Conservation (phyloP, 2,329 filamentous ascomycete species). For the Acephala macrosclerotiorum region DNA sequence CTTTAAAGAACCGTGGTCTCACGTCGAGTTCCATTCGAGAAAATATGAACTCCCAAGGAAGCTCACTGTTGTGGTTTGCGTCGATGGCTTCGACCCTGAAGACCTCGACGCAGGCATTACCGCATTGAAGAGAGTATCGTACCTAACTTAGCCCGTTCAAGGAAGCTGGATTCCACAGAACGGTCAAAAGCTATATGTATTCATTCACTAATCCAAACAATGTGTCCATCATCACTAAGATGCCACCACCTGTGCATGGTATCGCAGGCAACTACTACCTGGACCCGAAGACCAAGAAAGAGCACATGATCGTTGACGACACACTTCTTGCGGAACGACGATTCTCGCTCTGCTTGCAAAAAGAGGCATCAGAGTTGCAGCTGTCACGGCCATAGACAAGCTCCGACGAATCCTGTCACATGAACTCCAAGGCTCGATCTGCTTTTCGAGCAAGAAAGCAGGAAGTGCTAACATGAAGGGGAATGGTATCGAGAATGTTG, state of each 20-base stretch:
- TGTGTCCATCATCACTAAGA: constrained; percentile 39
- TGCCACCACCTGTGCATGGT: constrained; percentile 49
- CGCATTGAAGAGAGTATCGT: background rate
- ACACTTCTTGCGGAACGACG: constrained; percentile 50
- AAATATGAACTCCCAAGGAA: background rate
- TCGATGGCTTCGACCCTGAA: background rate
- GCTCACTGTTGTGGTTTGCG: background rate
- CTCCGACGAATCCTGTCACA: constrained; percentile 50
- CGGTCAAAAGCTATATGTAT: background rate
- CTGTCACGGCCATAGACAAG: constrained; percentile 55
- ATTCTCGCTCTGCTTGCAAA: constrained; percentile 50
- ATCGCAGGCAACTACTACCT: constrained; percentile 54
- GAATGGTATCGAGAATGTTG: constrained; percentile 47
- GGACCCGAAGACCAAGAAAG: constrained; percentile 48
- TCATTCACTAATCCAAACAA: background rate
- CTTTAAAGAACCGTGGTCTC: background rate
- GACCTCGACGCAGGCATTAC: background rate
- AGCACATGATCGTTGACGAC: constrained; percentile 52
- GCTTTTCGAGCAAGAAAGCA: constrained; percentile 49
- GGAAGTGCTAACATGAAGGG: constrained; percentile 42
- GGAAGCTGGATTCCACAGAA: background rate
- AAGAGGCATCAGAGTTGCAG: constrained; percentile 49
- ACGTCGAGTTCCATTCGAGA: background rate
- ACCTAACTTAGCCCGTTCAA: background rate
- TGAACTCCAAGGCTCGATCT: constrained; percentile 46